These are phyloP conservation scores for Daldinia grandis DNA, from an alignment of 495 filamentous ascomycete species.

Conservation along the genomic window DNA sequence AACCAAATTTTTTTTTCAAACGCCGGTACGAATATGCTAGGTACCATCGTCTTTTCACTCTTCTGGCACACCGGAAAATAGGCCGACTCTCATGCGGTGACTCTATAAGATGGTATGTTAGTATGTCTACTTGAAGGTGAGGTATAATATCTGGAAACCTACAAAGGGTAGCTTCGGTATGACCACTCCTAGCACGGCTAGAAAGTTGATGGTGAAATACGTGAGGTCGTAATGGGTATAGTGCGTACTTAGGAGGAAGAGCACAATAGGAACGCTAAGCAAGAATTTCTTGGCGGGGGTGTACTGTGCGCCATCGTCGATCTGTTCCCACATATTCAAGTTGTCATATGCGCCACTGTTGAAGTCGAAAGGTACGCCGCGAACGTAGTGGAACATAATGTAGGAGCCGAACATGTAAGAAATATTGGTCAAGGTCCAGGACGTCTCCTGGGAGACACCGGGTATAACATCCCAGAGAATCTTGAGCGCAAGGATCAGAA, in stretches of 20 bases:
- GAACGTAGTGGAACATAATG: slow-evolving; percentile 99
- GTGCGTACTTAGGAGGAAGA: slow-evolving; percentile 96
- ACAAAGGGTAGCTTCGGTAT: slow-evolving; percentile 96
- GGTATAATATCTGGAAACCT: slow-evolving; percentile 50
- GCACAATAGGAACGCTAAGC: slow-evolving; percentile 88
- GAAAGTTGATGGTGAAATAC: slow-evolving; percentile 95
- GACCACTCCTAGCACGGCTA: slow-evolving; percentile 89
- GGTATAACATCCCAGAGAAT: slow-evolving; percentile 96
- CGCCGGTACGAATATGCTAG: slow-evolving; percentile 13
- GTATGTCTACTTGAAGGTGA: slow-evolving; percentile 12
- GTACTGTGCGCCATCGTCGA: slow-evolving; percentile 98
- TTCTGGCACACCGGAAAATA: slow-evolving; percentile 69
- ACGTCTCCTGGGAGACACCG: slow-evolving; percentile 93
- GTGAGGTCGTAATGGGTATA: slow-evolving; percentile 97
- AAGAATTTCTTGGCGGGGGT: slow-evolving; percentile 98
- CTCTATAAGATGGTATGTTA: slow-evolving; percentile 56
- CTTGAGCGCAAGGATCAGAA: slow-evolving; percentile 88
- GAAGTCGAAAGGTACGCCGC: slow-evolving; percentile 98
- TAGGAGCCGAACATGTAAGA: slow-evolving; percentile 99
- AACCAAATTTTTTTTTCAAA: slow-evolving; percentile 20
- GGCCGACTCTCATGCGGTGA: slow-evolving; percentile 73
- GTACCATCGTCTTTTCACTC: slow-evolving; percentile 48
- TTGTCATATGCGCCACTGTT: slow-evolving; percentile 99
- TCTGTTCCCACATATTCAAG: slow-evolving; percentile 99
- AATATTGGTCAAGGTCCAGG: slow-evolving; percentile 98